These are phyloP conservation scores for Aspergillus tamarii DNA, from an alignment of 2,329 filamentous ascomycete genomes.

Conservation along the genomic window DNA sequence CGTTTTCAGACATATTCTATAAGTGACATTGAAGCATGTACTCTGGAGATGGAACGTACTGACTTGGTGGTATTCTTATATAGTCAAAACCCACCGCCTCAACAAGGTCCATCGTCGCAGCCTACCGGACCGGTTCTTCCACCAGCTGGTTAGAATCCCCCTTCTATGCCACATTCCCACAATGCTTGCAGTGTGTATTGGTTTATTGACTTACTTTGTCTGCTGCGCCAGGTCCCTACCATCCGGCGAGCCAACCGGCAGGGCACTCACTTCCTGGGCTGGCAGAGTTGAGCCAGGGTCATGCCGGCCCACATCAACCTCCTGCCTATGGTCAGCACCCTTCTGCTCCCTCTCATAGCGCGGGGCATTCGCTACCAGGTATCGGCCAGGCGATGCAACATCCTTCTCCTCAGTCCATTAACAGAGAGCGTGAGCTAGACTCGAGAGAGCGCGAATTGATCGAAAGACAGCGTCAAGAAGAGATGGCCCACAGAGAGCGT, in stretches of 20 bases:
- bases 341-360: slow-evolving; percentile 38
- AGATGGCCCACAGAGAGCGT: slow-evolving; percentile 60
- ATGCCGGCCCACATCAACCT: slow-evolving; percentile 45
- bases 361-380: slow-evolving; percentile 43
- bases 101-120: slow-evolving; percentile 43
- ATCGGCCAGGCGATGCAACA: slow-evolving; percentile 49
- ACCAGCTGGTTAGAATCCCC: slow-evolving; percentile 40
- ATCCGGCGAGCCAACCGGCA: slow-evolving; percentile 44
- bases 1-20: not conserved
- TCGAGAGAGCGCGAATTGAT: slow-evolving; percentile 58
- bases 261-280: slow-evolving; percentile 51
- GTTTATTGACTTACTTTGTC: slow-evolving; percentile 23
- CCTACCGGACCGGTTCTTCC: slow-evolving; percentile 44
- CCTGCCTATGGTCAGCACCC: slow-evolving; percentile 48
- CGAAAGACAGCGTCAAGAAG: slow-evolving; percentile 57
- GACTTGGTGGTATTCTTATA: slow-evolving; percentile 12
- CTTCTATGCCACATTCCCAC: not conserved
- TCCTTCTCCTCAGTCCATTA: slow-evolving; percentile 45
- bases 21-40: not conserved
- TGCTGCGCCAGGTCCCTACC: slow-evolving; percentile 40
- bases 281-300: slow-evolving; percentile 50
- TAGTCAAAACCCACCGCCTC: slow-evolving; percentile 43
- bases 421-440: slow-evolving; percentile 53
- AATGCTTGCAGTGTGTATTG: not conserved
- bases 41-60: not conserved